These are phyloP conservation scores for Xylariaceae sp. DNA, from an alignment of 2,329 filamentous ascomycete genomes.

Conservation along the genomic window DNA sequence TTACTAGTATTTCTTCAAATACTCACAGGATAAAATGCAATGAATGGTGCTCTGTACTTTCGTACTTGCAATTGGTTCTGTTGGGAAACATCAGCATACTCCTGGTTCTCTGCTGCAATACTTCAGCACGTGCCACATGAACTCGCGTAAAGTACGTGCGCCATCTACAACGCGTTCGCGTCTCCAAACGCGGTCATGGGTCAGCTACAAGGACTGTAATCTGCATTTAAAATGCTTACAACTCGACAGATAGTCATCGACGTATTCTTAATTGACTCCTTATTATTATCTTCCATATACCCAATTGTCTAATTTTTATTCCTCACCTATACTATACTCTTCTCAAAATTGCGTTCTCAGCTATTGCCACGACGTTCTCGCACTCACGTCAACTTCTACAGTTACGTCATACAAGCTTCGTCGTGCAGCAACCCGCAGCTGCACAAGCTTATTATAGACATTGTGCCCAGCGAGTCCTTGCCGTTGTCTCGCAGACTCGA, in stretches of 20 bases:
- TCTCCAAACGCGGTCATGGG: conserved; percentile 15
- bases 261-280: neutral
- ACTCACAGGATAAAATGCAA: no score
- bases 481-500: neutral
- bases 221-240: conserved; percentile 3
- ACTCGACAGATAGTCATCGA: no score
- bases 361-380: conserved; percentile 4
- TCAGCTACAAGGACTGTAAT: no score
- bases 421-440: no score
- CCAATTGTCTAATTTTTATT: no score
- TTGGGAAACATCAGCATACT: no score
- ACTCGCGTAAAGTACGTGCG: conserved; percentile 29
- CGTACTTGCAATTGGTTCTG: no score
- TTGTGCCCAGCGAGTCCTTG: neutral
- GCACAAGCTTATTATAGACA: neutral
- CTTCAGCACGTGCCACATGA: conserved; percentile 27
- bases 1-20: neutral
- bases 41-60: no score
- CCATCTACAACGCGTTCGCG: conserved; percentile 18
- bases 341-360: conserved; percentile 3
- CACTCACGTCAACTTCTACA: conserved; percentile 12
- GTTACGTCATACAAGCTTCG: conserved; percentile 25
- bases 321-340: neutral
- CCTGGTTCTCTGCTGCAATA: no score
- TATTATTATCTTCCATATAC: neutral